Evolutionary conservation across 805 yeast species (phyloP).

Genomic region (Vanderwaltozyma yarrowii): DNA sequence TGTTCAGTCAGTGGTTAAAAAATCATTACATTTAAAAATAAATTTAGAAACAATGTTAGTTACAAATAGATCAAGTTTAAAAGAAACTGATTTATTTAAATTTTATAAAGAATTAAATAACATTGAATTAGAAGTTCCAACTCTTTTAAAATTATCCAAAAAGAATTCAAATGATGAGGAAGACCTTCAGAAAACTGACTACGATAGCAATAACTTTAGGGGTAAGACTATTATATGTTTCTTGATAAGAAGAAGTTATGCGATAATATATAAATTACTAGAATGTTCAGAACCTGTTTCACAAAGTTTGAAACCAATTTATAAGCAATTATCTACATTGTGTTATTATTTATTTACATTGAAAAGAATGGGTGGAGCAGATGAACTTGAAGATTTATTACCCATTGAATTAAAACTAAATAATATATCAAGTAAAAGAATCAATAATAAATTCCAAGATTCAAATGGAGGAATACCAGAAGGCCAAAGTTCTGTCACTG

Average conservation of each 20-base stretch:
- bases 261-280: conserved; percentile 69
- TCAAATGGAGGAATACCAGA: conserved; percentile 80
- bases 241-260: conserved; percentile 73
- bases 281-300: conserved; percentile 86
- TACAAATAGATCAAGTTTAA: conserved; percentile 89
- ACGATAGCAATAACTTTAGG: conserved; percentile 32
- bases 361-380: conserved; percentile 78
- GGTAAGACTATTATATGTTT: conserved; percentile 54
- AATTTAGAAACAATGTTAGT: conserved; percentile 70
- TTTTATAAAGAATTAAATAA: conserved; percentile 61
- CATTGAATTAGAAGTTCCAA: conserved; percentile 35
- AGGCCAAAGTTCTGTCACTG: conserved; percentile 85
- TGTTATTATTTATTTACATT: conserved; percentile 76
- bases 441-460: conserved; percentile 46
- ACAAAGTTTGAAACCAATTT: conserved; percentile 79
- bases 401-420: conserved; percentile 79
- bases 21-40: conserved; percentile 51
- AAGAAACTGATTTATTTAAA: conserved; percentile 82
- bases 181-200: no score
- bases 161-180: no score
- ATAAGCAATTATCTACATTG: conserved; percentile 80
- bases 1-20: conserved; percentile 47
- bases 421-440: conserved; percentile 58
- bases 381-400: conserved; percentile 71
- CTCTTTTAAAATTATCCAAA: no score